A percentile compares a stretch with the other conserved stretches of the same genome.
phyloP scores from a whole-genome alignment of 192 early-diverging fungal genomes.

The Coemansia sp. region DNA sequence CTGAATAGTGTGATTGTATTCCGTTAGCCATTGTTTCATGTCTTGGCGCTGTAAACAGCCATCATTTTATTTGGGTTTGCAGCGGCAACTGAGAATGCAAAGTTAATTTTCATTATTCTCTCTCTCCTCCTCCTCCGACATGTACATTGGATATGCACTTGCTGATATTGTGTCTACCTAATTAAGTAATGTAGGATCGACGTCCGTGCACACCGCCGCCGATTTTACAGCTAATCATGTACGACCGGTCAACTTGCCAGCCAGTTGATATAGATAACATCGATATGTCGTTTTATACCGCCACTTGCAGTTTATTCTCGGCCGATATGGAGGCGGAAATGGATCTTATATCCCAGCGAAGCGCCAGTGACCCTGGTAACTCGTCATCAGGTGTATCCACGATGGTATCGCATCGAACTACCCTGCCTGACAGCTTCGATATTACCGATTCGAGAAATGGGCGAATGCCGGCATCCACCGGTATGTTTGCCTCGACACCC shows the following conservation, averaged over 20 bases:
- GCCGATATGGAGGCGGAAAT: slow-evolving; percentile 36
- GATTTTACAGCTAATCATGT: slow-evolving; percentile 61
- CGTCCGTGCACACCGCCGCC: slow-evolving; percentile 66
- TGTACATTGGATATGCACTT: background rate
- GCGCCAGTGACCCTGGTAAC: slow-evolving; percentile 22
- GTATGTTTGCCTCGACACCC: background rate
- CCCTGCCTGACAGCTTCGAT: background rate
- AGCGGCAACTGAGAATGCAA: background rate
- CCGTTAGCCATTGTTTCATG: background rate
- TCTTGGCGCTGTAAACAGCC: background rate
- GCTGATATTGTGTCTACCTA: background rate
- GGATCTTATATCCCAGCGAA: slow-evolving; percentile 47
- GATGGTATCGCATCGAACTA: background rate
- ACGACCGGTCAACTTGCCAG: slow-evolving; percentile 47
- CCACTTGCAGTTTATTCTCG: slow-evolving; percentile 42
- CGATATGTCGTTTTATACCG: slow-evolving; percentile 40
- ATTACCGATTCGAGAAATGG: background rate
- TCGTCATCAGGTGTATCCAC: slow-evolving; percentile 2
- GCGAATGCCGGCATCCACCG: background rate
- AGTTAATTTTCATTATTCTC: background rate
- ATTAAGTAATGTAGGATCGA: slow-evolving; percentile 50
- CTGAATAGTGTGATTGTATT: background rate
- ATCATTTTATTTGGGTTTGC: background rate
- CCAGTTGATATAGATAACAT: slow-evolving; percentile 28
- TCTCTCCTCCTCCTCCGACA: too few relatives aligned